Evolutionary conservation across 805 yeast genomes (phyloP), one percentile per base, ranked within the genome.

Genomic region (Priceomyces fermenticarens): DNA sequence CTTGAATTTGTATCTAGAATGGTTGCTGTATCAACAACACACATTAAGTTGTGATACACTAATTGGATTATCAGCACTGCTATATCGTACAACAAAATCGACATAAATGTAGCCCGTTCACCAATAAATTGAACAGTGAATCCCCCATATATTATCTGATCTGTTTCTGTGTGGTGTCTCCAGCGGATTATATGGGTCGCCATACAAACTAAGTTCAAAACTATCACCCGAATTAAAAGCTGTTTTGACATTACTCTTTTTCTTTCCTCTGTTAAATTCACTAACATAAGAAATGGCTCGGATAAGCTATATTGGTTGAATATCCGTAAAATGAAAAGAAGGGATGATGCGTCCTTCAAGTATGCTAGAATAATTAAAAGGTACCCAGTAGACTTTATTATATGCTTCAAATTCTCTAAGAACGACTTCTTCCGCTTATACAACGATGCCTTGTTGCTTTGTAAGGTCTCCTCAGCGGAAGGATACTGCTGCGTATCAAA

Each of bases 361-460:
- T 70, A 77, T 3, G 65, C 47, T 7, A 74, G 40, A 6, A 60
- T 56, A 4, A 75, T 54, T 3, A 70, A 39, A 6, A 69, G 43
- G 45, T 54, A 67, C 29, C 75, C 74, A 8, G 67, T 23, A 2
- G 62, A 38, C 32, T 65, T 67, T 14, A 72, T 32, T 3, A 60
- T 52, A 14, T 57, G 55, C 14, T 65, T 51, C 8, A 77, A 47
- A 30, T 72, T 64, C 17, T 53, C 52, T 10, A 65, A 50, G 44
- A 73, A 73, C 42, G 55, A 64, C 44, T 61, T 59, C 55, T 67
- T 72, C 37, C 77, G 61, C 46, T 69, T 67, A 42, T 72, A 73
- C 9, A 72, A 59, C 16, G 65, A 57, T 16, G 63, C 49, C 4
- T 62, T 61, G 49, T 75, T 72, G 53, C 75, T 72, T 11, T 49